Evolutionary conservation across 192 early-diverging fungal genomes (phyloP), one percentile per base, ranked within the genome.

Genomic region (Coemansia sp.): DNA sequence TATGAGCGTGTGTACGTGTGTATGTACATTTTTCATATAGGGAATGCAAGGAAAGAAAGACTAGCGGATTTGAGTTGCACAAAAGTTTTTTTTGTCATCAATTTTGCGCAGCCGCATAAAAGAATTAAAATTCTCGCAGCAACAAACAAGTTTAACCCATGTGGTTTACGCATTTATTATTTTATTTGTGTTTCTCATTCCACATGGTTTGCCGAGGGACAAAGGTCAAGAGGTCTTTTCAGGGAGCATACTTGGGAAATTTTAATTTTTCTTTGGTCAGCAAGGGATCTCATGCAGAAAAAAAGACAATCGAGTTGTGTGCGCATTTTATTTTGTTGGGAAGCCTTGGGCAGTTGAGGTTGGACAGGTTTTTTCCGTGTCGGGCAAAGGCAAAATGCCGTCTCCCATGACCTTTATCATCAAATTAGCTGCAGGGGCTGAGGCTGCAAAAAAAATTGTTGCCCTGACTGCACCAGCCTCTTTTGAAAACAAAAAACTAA

Each of bases 341-440:
- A n/a, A 52, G 50, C 18, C 34, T 36, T 36, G 34, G 34, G 34
- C 34, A 36, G 34, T 8, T 36, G 34, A 36, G 8, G 34, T 6
- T 8, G 34, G 34, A 36, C 34, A 36, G 7, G 50, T 20, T 52
- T 52, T 16, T 52, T 52, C 22, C 7, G 50, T 8, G 8, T n/a
- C n/a, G 8, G 34, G 8, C 34, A 36, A 36, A 36, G 8, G 8
- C 8, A 36, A 36, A 36, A 36, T 36, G 34, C 34, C 34, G 34
- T 36, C 34, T 36, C 34, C 8, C 34, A 36, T 36, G 34, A 36
- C 34, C 34, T 8, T 36, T 36, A 8, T 36, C 34, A 36, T 36
- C 34, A 36, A 36, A 36, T 52, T 56, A 32, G 2, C 55, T 56
- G 55, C 55, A 56, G 55, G 55, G 55, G 55, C 55, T 56, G 55